phyloP scores from a whole-genome alignment of 2,329 filamentous ascomycete species.

The Dothistroma septosporum region DNA sequence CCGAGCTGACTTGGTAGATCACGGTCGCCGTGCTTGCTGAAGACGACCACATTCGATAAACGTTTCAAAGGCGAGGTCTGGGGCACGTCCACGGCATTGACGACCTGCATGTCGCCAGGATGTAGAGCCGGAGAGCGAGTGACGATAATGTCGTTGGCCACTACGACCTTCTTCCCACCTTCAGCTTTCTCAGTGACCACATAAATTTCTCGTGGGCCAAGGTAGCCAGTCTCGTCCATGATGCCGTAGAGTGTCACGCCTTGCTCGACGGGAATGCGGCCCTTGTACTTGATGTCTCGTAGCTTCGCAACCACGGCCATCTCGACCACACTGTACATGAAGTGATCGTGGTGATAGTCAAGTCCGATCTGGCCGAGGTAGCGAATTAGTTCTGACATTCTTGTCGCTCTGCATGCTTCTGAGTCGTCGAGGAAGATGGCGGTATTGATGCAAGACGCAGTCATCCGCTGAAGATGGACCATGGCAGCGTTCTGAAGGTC shows the following conservation, averaged over 20 bases:
- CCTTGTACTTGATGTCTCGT: conserved; percentile 71
- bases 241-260: conserved; percentile 77
- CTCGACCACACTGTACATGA: conserved; percentile 68
- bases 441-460: conserved; percentile 57
- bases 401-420: conserved; percentile 57
- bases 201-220: conserved; percentile 66
- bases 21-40: conserved; percentile 65
- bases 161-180: conserved; percentile 30
- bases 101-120: conserved; percentile 72
- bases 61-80: conserved; percentile 55
- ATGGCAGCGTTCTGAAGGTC: conserved; percentile 62
- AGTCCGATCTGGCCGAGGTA: conserved; percentile 56
- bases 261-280: conserved; percentile 65
- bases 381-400: conserved; percentile 59
- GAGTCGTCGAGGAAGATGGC: conserved; percentile 62
- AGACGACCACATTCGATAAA: conserved; percentile 71
- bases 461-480: conserved; percentile 55
- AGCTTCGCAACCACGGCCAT: conserved; percentile 66
- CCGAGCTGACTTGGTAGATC: conserved; percentile 75
- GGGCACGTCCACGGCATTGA: conserved; percentile 57
- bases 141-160: conserved; percentile 53
- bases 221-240: conserved; percentile 72
- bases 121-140: conserved; percentile 79
- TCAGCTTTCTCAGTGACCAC: conserved; percentile 51
- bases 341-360: conserved; percentile 63